Evolutionary conservation across 2,329 filamentous ascomycete species (phyloP).

Genomic region (Fusarium piperis): DNA sequence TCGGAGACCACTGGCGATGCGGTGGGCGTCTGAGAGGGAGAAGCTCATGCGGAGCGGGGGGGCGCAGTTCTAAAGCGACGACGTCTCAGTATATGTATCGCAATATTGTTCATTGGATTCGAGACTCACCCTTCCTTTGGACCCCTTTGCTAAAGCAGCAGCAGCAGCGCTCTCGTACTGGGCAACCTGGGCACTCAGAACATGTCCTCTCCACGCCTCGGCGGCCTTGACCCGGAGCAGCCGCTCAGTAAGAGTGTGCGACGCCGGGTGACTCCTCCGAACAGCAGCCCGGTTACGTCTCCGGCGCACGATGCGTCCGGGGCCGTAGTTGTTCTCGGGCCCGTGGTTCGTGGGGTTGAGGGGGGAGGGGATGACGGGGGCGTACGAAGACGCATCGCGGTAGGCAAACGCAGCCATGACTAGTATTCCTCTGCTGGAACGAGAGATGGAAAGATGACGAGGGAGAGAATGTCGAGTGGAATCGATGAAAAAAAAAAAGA

Average conservation of each 20-base stretch:
- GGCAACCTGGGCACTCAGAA: slow-evolving; percentile 42
- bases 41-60: slow-evolving; percentile 36
- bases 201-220: slow-evolving; percentile 51
- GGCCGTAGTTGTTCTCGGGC: slow-evolving; percentile 18
- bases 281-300: slow-evolving; percentile 21
- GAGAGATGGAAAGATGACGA: neutral
- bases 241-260: slow-evolving; percentile 52
- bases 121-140: slow-evolving; percentile 30
- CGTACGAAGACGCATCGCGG: slow-evolving; percentile 34
- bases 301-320: slow-evolving; percentile 30
- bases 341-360: slow-evolving; percentile 41
- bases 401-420: slow-evolving; percentile 30
- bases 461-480: neutral
- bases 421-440: neutral
- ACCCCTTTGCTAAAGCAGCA: neutral
- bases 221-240: slow-evolving; percentile 55
- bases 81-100: slow-evolving; percentile 3
- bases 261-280: slow-evolving; percentile 28
- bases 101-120: neutral
- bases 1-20: slow-evolving; percentile 29
- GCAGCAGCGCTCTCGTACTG: slow-evolving; percentile 33
- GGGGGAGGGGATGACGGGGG: slow-evolving; percentile 40
- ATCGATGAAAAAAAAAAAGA: neutral
- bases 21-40: slow-evolving; percentile 29
- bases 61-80: slow-evolving; percentile 23